These are phyloP conservation scores for Pugionium dolabratum DNA, from an alignment of 345 rosid genomes.

Conservation along the genomic window DNA sequence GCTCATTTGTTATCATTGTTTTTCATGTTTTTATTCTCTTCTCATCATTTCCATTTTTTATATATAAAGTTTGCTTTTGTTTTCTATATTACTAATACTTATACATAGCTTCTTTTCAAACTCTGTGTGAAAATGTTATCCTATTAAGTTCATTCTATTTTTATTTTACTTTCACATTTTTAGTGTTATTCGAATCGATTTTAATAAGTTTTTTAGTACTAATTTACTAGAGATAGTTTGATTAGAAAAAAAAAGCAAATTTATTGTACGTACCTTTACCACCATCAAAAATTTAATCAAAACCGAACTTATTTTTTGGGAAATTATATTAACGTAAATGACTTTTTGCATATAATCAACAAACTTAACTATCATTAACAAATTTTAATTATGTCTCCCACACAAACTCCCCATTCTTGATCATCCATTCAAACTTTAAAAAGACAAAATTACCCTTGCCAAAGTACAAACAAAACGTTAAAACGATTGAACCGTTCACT, in stretches of 20 bases:
- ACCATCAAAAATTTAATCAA: no score
- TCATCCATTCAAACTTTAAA: background rate
- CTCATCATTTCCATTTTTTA: conserved; percentile 10
- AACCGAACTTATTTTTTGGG: no score
- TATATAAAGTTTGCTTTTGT: background rate
- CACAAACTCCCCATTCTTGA: background rate
- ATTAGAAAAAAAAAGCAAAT: no score
- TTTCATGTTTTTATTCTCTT: conserved; percentile 19
- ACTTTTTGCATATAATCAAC: background rate
- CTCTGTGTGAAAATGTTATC: no score
- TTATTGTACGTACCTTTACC: no score
- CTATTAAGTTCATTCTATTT: no score
- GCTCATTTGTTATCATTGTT: conserved; percentile 34
- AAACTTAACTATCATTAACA: conserved; percentile 15
- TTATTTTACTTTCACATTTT: no score
- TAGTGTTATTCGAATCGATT: no score
- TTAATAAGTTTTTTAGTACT: no score
- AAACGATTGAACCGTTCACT: conserved; percentile 27
- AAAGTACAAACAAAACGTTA: background rate
- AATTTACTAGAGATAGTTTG: no score
- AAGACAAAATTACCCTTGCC: conserved; percentile 24
- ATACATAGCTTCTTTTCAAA: no score
- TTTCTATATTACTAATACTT: background rate
- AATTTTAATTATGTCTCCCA: conserved; percentile 2
- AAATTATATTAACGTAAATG: no score